Base-by-base conservation (phyloP, 1,284 basidiomycete species). In the Ceratobasidium sp. region DNA sequence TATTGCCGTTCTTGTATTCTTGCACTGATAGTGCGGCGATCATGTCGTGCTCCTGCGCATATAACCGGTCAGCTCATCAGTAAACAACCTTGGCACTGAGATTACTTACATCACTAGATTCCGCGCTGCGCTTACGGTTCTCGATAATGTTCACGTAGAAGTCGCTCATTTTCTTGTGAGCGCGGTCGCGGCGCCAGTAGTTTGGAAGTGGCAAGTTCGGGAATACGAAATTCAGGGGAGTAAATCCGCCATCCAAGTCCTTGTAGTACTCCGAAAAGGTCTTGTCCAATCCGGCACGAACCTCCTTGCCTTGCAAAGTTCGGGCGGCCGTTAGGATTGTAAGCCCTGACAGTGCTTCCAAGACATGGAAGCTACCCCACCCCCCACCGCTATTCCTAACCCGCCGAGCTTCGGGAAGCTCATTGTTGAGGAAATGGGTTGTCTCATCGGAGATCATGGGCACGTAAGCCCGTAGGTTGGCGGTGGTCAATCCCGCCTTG, bases 301-400 rank as follows among this genome's bases (percentile, higher is more conserved):
- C 91, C 80, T 98, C 95, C 74, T 85, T 87, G 57, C 96, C 96
- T 78, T 98, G 96, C 1, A 98, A 83, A 1, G 96, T 96, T 42
- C 94, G 85, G 0, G 92, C 89, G 0, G 96, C 96, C 1, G 96
- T 97, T 69, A 96, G 83, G 75, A 98, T 97, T 62, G 94, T 98
- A 69, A 99, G 90, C 77, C 98, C 93, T 17, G 89, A 85, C 75
- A 96, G 85, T 54, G 86, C 83, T 72, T 90, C 85, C 75, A 93
- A 85, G 1, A 82, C 85, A 72, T 92, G 87, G 76, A 93, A 90
- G 43, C 82, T 78, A 27, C 88, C 87, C 89, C 89, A 91, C 73
- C 88, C 85, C 73, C 86, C 86, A 75, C 84, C 82, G 73, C 87
- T 83, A n/a, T n/a, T n/a, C n/a, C n/a, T n/a, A 75, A 87, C 83